Conservation (phyloP, 2,329 filamentous ascomycete genomes). For the Sporothrix pallida region DNA sequence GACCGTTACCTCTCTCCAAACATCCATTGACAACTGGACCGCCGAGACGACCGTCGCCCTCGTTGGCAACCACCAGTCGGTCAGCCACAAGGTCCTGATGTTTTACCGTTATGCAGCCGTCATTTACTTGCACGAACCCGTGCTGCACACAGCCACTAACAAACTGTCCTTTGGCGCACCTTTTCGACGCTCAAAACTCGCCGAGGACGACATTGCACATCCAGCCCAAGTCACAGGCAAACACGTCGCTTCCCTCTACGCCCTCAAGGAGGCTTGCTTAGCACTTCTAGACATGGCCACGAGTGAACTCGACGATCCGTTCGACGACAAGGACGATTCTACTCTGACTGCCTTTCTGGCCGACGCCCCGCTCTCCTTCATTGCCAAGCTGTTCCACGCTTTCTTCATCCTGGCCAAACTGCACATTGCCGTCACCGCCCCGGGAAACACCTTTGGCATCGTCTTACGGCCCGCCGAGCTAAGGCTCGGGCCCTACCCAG, state of each 20-base stretch:
- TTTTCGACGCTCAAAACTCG: slow-evolving; percentile 13
- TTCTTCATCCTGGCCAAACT: slow-evolving; percentile 25
- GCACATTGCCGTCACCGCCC: slow-evolving; percentile 23
- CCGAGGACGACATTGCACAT: slow-evolving; percentile 19
- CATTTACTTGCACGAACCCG: slow-evolving; percentile 24
- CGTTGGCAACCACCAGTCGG: background rate
- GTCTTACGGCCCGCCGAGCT: slow-evolving; percentile 22
- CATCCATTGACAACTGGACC: slow-evolving; percentile 26
- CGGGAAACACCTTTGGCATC: slow-evolving; percentile 28
- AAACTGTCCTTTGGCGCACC: slow-evolving; percentile 28
- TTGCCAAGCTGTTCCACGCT: slow-evolving; percentile 26
- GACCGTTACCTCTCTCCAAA: background rate
- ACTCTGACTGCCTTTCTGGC: background rate
- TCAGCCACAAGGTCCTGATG: slow-evolving; percentile 16
- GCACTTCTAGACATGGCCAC: slow-evolving; percentile 16
- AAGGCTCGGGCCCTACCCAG: background rate
- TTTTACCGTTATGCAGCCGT: slow-evolving; percentile 26
- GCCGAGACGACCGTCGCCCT: background rate
- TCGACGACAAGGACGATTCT: background rate
- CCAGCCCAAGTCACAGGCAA: slow-evolving; percentile 12
- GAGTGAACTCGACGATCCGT: background rate
- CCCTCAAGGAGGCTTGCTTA: slow-evolving; percentile 14
- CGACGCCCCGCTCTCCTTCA: background rate
- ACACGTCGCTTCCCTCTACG: slow-evolving; percentile 19
- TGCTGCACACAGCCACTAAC: slow-evolving; percentile 28